Evolutionary conservation across 805 yeast species (phyloP).

Genomic region (Suhomyces sp.): DNA sequence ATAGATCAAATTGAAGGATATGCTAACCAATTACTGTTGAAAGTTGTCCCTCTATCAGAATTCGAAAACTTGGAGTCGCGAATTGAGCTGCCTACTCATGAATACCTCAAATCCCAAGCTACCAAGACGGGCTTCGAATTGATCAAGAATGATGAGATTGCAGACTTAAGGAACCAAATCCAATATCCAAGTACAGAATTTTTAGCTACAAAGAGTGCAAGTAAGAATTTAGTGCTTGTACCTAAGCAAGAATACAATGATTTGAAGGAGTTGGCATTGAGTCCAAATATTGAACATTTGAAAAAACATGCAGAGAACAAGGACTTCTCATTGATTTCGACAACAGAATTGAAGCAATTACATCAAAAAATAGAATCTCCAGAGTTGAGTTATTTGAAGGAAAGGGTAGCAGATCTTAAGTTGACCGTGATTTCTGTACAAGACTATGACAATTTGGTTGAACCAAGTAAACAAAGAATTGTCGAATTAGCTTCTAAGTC

Average conservation of each 20-base stretch:
- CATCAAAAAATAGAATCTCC: slow-evolving; percentile 12
- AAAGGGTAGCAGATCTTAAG: slow-evolving; percentile 14
- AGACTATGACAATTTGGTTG: slow-evolving; percentile 12
- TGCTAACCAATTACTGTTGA: slow-evolving; percentile 5
- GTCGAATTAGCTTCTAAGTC: slow-evolving; percentile 9
- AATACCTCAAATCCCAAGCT: slow-evolving; percentile 8
- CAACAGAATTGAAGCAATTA: slow-evolving; percentile 8
- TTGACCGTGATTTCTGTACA: slow-evolving; percentile 10
- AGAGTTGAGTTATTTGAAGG: slow-evolving; percentile 14
- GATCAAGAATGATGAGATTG: background rate
- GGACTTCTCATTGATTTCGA: slow-evolving; percentile 1
- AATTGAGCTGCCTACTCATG: slow-evolving; percentile 9
- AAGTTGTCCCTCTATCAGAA: slow-evolving; percentile 9
- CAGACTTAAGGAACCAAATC: slow-evolving; percentile 2
- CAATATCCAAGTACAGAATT: slow-evolving; percentile 25
- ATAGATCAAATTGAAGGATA: slow-evolving; percentile 7
- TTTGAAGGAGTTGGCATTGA: slow-evolving; percentile 9
- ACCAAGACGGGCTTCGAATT: background rate
- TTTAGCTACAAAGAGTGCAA: slow-evolving; percentile 14
- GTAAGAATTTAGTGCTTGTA: slow-evolving; percentile 6
- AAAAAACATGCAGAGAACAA: slow-evolving; percentile 3
- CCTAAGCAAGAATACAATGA: slow-evolving; percentile 5
- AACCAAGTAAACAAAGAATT: slow-evolving; percentile 9
- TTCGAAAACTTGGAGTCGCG: slow-evolving; percentile 10
- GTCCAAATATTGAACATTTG: slow-evolving; percentile 11